A percentile compares a stretch with the other conserved stretches of the same genome.
Conservation (phyloP, 116 monocot genomes). For the Trichopus zeylanicus region DNA sequence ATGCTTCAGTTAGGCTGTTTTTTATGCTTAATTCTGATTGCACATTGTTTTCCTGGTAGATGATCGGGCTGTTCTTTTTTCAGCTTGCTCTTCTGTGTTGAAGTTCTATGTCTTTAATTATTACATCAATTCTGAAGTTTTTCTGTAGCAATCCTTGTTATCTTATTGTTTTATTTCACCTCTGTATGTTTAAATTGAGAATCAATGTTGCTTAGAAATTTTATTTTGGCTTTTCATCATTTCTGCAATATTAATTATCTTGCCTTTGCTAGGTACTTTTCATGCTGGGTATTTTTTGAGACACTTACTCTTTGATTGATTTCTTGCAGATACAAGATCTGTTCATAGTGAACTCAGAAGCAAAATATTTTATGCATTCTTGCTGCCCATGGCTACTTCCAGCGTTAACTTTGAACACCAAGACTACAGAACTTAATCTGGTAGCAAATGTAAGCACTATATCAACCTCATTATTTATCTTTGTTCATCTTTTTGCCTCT, state of each 20-base stretch:
- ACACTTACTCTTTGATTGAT: background rate
- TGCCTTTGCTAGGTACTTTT: background rate
- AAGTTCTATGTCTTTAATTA: too few relatives aligned
- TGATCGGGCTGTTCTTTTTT: too few relatives aligned
- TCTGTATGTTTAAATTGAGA: too few relatives aligned
- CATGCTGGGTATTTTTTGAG: background rate
- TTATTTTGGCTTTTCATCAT: too few relatives aligned
- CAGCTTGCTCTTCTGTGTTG: too few relatives aligned
- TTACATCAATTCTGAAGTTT: too few relatives aligned
- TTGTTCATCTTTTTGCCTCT: background rate
- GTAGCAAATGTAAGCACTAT: conserved; percentile 36
- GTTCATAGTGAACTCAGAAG: conserved; percentile 32
- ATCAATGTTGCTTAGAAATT: too few relatives aligned
- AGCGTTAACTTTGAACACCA: conserved; percentile 35
- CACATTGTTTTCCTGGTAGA: too few relatives aligned
- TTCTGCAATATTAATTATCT: background rate
- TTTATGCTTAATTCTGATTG: too few relatives aligned
- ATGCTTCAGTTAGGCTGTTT: too few relatives aligned
- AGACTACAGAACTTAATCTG: conserved; percentile 51
- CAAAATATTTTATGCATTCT: conserved; percentile 43
- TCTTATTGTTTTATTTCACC: too few relatives aligned
- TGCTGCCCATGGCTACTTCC: conserved; percentile 73
- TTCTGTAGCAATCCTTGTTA: too few relatives aligned
- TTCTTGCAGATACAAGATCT: conserved; percentile 50
- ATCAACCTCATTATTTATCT: background rate